Evolutionary conservation across 208 protist species (phyloP).

Genomic region (Acanthamoeba royreba): DNA sequence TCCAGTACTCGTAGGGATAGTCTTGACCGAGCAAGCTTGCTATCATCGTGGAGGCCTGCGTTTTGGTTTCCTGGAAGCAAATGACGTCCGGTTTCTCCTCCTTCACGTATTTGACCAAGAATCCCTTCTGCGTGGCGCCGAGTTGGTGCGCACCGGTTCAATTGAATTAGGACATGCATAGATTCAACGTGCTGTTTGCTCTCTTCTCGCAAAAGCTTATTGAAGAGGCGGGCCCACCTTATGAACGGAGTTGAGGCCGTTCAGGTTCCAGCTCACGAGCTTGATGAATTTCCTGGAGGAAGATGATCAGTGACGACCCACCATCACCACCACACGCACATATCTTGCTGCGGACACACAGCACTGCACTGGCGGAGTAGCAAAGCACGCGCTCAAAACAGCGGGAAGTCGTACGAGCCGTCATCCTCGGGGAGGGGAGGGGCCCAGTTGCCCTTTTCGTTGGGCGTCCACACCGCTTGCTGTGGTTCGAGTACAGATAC

Average conservation of each 20-base stretch:
- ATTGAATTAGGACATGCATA: not conserved
- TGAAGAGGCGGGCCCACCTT: not conserved
- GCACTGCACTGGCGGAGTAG: not conserved
- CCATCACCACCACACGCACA: not conserved
- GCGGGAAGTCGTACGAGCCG: not conserved
- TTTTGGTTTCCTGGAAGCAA: slow-evolving; percentile 34
- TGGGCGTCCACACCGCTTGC: not conserved
- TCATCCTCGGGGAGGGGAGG: not conserved
- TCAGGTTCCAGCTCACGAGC: not conserved
- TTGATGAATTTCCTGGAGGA: not conserved
- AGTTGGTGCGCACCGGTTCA: not conserved
- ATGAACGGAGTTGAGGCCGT: not conserved
- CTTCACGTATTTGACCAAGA: not conserved
- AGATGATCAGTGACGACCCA: not conserved
- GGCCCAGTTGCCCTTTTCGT: not conserved
- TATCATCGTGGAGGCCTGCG: not conserved
- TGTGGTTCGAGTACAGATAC: not conserved
- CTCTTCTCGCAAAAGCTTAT: not conserved
- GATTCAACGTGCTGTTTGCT: too few species aligned
- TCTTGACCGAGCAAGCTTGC: not conserved
- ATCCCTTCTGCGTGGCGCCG: not conserved
- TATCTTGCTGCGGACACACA: too few species aligned
- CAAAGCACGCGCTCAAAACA: not conserved
- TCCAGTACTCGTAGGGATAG: slow-evolving; percentile 12
- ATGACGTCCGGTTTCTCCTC: not conserved